Evolutionary conservation across 2,329 filamentous ascomycete genomes (phyloP).

Genomic region (Fusarium oligoseptatum): DNA sequence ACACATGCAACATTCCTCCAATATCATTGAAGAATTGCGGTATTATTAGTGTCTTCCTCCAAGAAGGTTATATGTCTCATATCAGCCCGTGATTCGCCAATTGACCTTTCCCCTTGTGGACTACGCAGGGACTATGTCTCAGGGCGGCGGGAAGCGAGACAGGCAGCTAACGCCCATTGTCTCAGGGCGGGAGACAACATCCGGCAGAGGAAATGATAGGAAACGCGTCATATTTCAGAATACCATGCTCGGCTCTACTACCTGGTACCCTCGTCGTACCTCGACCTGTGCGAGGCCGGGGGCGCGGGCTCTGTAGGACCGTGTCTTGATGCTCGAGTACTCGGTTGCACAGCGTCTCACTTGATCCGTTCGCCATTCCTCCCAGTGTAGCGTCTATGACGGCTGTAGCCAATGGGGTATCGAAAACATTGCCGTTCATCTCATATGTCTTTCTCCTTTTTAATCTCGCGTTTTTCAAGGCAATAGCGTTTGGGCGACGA

Average conservation of each 20-base stretch:
- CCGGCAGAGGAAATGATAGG: not conserved
- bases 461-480: not conserved
- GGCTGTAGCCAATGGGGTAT: not conserved
- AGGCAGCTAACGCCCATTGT: not conserved
- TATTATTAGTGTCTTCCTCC: not conserved
- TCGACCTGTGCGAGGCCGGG: not conserved
- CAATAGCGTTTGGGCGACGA: not conserved
- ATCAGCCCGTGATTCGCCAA: not conserved
- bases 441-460: not conserved
- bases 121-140: not conserved
- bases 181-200: not conserved
- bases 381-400: not conserved
- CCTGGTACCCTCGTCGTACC: not conserved
- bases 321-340: not conserved
- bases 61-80: not conserved
- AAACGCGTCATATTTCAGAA: not conserved
- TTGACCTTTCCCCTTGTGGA: not conserved
- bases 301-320: not conserved
- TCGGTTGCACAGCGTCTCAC: not conserved
- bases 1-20: not conserved
- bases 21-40: not conserved
- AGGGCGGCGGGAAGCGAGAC: not conserved
- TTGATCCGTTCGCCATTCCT: not conserved
- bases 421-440: not conserved
- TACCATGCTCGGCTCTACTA: not conserved